Evolutionary conservation across 768 basidiomycete species (phyloP), one percentile per base, ranked within the genome.

Genomic region (Tulasnella calospora): DNA sequence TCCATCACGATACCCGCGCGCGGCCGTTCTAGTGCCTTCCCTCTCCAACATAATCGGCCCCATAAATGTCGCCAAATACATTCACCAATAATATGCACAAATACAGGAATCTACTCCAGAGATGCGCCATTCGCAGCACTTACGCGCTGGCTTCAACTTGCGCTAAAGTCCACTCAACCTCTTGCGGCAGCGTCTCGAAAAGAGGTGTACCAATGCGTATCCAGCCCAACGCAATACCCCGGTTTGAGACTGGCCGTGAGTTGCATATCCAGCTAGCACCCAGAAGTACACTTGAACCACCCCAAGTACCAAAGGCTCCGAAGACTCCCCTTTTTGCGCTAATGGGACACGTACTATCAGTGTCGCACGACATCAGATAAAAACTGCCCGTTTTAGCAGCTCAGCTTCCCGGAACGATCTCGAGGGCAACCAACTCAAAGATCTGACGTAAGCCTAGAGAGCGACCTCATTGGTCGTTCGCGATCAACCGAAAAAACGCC

Each of bases 161-260:
- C 23, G 67, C 67, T 9, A 69, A 38, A 30, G 67, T 69, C 27
- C 27, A 38, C 27, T 69, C 67, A 3, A 69, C 36, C 23, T 69
- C 67, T 38, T 69, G 30, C 2, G 67, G 67, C 30, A 69, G 23
- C 12, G 67, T 38, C 23, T 69, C 67, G 67, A 69, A 33, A 2
- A 69, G 36, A 12, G 67, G 36, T 2, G 27, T 4, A 9, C 27
- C 23, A 33, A 7, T 41, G 21, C 30, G 74, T 30, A 80, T 79
- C 81, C 79, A 79, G 40, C 79, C 79, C 7, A 74, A 35, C 61
- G 51, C 76, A 67, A 73, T 76, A 27, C 71, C 79, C n/a, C 82
- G 70, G 44, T 82, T 79, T 35, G 80, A 79, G 30, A 81, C 74
- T 15, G 79, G 78, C 3, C 79, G 51, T 40, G 82, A 82, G 69